phyloP scores from a whole-genome alignment of 1,139 yeast species.

The Yamadazyma taylorii region DNA sequence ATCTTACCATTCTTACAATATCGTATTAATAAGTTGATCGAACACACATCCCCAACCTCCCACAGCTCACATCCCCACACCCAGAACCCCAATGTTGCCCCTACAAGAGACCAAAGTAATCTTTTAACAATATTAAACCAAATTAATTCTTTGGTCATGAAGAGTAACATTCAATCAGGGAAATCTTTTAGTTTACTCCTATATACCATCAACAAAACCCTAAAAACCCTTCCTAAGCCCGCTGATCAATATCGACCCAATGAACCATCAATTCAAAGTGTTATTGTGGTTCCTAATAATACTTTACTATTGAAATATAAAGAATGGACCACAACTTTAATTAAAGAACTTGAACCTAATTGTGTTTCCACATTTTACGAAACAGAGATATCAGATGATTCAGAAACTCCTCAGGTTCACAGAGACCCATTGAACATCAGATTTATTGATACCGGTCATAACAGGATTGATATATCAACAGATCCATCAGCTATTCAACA shows the following conservation, averaged over 20 bases:
- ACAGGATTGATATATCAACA: constrained; percentile 4
- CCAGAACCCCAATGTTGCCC: too few species aligned
- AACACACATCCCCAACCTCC: too few species aligned
- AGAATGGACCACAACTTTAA: constrained; percentile 14
- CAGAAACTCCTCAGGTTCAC: constrained; percentile 13
- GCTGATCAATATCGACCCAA: constrained; percentile 13
- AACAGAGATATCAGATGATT: constrained; percentile 2
- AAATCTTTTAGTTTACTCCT: constrained; percentile 25
- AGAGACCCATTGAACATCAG: constrained; percentile 25
- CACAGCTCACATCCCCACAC: too few species aligned
- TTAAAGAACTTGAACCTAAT: constrained; percentile 19
- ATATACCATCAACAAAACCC: constrained; percentile 23
- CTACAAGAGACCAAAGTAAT: constrained; percentile 26
- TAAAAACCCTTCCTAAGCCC: constrained; percentile 4
- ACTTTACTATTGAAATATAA: constrained; percentile 23
- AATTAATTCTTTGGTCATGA: constrained; percentile 19
- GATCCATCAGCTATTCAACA: constrained; percentile 1
- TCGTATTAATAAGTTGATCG: constrained; percentile 19
- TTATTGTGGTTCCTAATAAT: constrained; percentile 31
- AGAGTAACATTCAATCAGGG: constrained; percentile 21
- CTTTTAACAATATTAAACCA: constrained; percentile 20
- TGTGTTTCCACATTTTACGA: constrained; percentile 24
- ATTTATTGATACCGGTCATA: constrained; percentile 10
- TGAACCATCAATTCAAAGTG: constrained; percentile 11
- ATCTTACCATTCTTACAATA: constrained; percentile 30